Evolutionary conservation across 1,139 yeast genomes (phyloP).

Genomic region (Saccharomycopsis crataegensis): DNA sequence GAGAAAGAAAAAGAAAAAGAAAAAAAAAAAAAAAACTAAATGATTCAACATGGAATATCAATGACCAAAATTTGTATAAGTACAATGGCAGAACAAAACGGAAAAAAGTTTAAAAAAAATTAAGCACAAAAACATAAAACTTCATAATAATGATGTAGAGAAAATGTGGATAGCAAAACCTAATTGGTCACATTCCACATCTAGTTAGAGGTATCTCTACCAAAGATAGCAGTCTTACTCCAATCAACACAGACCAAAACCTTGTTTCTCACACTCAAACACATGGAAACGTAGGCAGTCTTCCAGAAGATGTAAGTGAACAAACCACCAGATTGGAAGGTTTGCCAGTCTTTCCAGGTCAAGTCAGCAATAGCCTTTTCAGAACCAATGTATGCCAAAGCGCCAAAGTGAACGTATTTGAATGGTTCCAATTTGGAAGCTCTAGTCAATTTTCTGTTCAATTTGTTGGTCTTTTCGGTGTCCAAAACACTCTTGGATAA

Average conservation of each 20-base stretch:
- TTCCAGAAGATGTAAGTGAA: slow-evolving; percentile 91
- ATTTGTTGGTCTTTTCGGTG: slow-evolving; percentile 27
- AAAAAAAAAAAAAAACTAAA: background rate
- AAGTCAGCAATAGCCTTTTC: slow-evolving; percentile 93
- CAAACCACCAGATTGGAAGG: slow-evolving; percentile 75
- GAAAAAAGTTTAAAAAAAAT: background rate
- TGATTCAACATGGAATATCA: background rate
- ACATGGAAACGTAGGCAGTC: slow-evolving; percentile 88
- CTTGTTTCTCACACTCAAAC: slow-evolving; percentile 83
- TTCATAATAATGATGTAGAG: background rate
- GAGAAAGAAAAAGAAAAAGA: background rate
- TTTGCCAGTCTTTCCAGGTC: slow-evolving; percentile 81
- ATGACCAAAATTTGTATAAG: background rate
- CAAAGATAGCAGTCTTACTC: slow-evolving; percentile 79
- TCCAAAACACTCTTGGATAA: slow-evolving; percentile 31
- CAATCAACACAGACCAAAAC: slow-evolving; percentile 79
- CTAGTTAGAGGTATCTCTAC: slow-evolving; percentile 51
- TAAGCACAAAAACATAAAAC: background rate
- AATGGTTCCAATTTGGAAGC: slow-evolving; percentile 48
- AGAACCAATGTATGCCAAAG: slow-evolving; percentile 77
- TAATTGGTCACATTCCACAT: background rate
- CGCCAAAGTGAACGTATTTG: slow-evolving; percentile 61
- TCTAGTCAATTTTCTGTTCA: slow-evolving; percentile 32
- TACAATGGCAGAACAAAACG: background rate
- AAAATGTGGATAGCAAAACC: too few species aligned